Evolutionary conservation across 1,284 basidiomycete species (phyloP), one percentile per base, ranked within the genome.

Genomic region (Butyriboletus regius): DNA sequence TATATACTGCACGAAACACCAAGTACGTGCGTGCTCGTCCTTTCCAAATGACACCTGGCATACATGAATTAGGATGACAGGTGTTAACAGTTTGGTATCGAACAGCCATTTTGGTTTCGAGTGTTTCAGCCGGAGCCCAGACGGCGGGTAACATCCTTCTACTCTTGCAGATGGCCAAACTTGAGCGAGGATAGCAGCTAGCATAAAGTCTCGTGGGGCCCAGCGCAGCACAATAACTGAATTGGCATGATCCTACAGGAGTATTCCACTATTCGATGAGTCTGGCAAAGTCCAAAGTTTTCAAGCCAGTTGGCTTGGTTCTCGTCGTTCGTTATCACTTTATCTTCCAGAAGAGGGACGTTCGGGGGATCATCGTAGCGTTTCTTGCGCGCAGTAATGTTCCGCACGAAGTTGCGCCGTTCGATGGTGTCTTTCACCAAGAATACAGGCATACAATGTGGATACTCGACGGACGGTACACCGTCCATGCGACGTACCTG

Each of bases 401-500:
- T 22, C 17, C 34, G 7, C 49, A 46, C 24, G 14, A 34, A 28
- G 28, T 26, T 9, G 32, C 12, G 17, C 24, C 43, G 5, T 38
- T 54, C 12, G 41, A 48, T 15, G 26, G 47, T 4, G 33, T 15
- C 13, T 46, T 48, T 8, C 51, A 48, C 8, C 41, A 33, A 20
- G 47, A 48, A 15, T 55, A 45, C 44, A 22, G 43, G 26, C 5
- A 15, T 29, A 14, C 48, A 18, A 17, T 42, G 46, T 17, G 46
- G 43, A 6, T 51, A 51, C 43, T 36, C 31, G 7, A 37, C 45
- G 26, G 44, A 48, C 7, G 54, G 29, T 5, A 13, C 22, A 1
- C 38, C 26, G 8, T 57, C 53, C 12, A 43, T 64, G 20, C 28
- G 37, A 46, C 57, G 12, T 60, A 53, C 26, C 50, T 65, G 14